A percentile compares a stretch with the other conserved stretches of the same genome.
These are phyloP conservation scores for Aurinia saxatilis DNA, from an alignment of 345 rosid genomes.

Conservation along the genomic window DNA sequence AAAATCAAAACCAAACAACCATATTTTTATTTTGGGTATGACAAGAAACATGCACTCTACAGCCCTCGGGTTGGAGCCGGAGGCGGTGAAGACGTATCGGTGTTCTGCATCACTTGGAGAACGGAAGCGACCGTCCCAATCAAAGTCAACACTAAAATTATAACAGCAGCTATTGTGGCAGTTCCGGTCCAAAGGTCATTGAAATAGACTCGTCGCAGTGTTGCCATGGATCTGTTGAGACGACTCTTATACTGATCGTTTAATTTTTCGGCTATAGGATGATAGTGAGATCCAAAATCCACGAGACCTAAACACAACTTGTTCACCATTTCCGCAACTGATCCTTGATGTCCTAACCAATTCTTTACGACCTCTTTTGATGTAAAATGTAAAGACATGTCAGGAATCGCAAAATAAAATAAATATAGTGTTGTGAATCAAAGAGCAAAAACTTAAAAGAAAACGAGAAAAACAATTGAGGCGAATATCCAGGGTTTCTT, in stretches of 20 bases:
- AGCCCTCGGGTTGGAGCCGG: not conserved
- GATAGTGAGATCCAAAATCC: not conserved
- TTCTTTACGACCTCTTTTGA: conserved; percentile 1
- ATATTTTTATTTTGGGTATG: too few species aligned
- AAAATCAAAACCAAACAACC: too few species aligned
- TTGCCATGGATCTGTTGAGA: conserved; percentile 8
- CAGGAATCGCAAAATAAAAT: not conserved
- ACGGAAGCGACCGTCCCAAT: conserved; percentile 18
- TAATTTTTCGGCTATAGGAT: not conserved
- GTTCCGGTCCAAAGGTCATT: conserved; percentile 29
- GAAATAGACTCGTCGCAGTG: conserved; percentile 23
- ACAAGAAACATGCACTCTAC: not conserved
- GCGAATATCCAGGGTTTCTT: too few species aligned
- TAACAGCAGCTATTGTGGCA: not conserved
- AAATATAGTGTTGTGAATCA: too few species aligned
- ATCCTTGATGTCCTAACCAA: conserved; percentile 7
- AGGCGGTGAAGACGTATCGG: not conserved
- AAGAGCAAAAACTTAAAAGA: too few species aligned
- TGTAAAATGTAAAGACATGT: not conserved
- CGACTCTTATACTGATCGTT: not conserved
- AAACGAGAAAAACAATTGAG: too few species aligned
- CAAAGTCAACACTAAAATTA: conserved; percentile 13
- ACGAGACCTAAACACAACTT: conserved; percentile 14
- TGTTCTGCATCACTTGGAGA: not conserved
- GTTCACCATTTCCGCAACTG: conserved; percentile 26